These are phyloP conservation scores for Flaveria brownii DNA, from an alignment of 129 eudicot species.

Conservation along the genomic window DNA sequence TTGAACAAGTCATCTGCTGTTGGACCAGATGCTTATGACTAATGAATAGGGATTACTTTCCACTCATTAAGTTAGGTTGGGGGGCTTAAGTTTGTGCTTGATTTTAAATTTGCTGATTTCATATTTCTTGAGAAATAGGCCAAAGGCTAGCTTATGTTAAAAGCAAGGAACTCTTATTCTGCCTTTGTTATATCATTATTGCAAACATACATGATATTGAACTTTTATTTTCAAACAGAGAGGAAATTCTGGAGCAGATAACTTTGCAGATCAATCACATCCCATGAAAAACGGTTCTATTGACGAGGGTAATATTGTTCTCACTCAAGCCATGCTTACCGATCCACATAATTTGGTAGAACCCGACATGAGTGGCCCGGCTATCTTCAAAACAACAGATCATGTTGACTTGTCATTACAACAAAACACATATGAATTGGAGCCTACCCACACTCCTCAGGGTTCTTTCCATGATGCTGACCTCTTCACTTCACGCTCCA, in stretches of 20 bases:
- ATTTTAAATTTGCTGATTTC: neutral
- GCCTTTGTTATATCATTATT: neutral
- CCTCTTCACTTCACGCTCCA: constrained; percentile 44
- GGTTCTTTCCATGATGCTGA: constrained; percentile 51
- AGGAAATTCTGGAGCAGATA: constrained; percentile 55
- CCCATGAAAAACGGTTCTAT: constrained; percentile 41
- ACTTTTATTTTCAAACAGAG: constrained; percentile 44
- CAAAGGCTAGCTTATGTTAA: neutral
- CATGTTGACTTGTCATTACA: constrained; percentile 45
- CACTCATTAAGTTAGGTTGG: neutral
- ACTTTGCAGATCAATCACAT: constrained; percentile 60
- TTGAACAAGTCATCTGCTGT: constrained; percentile 9
- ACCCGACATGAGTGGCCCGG: constrained; percentile 48
- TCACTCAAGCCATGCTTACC: constrained; percentile 38
- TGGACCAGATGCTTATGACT: neutral
- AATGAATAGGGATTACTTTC: constrained; percentile 14
- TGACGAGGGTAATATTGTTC: constrained; percentile 45
- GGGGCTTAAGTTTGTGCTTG: neutral
- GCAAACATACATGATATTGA: constrained; percentile 13
- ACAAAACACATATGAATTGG: constrained; percentile 43
- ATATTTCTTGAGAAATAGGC: neutral
- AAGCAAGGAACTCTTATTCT: neutral
- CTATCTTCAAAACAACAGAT: constrained; percentile 42
- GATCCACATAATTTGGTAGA: constrained; percentile 56
- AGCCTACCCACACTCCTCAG: constrained; percentile 38